A percentile compares a stretch with the other conserved stretches of the same genome.
Evolutionary conservation across 2,329 filamentous ascomycete genomes (phyloP).

Genomic region (Hymenoscyphus fructigenus): DNA sequence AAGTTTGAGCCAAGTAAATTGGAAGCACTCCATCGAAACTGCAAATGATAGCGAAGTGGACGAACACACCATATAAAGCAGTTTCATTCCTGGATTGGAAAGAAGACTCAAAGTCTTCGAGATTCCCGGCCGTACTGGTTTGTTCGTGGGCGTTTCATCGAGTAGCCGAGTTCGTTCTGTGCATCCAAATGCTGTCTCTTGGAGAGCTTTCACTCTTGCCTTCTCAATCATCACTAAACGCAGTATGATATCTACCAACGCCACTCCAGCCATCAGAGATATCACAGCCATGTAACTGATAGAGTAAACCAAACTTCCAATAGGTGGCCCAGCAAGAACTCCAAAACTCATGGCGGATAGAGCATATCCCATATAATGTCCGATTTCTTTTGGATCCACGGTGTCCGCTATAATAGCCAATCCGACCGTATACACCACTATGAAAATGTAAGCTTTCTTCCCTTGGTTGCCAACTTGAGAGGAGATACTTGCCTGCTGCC

Average conservation of each 20-base stretch:
- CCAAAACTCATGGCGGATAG: constrained; percentile 54
- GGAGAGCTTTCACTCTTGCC: constrained; percentile 50
- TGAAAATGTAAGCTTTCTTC: neutral
- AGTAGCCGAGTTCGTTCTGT: constrained; percentile 40
- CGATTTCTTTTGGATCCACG: constrained; percentile 58
- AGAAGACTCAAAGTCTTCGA: constrained; percentile 7
- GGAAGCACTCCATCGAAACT: constrained; percentile 15
- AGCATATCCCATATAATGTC: constrained; percentile 60
- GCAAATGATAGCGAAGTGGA: constrained; percentile 7
- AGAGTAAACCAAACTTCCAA: constrained; percentile 59
- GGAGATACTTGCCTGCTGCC: constrained; percentile 45
- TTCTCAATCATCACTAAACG: constrained; percentile 60
- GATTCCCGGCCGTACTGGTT: neutral
- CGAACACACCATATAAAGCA: constrained; percentile 18
- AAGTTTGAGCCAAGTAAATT: constrained; percentile 7
- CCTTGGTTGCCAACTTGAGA: too few relatives aligned
- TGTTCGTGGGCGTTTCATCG: neutral
- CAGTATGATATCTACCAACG: constrained; percentile 57
- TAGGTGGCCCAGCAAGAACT: constrained; percentile 58
- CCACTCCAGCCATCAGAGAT: constrained; percentile 49
- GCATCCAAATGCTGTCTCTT: constrained; percentile 1
- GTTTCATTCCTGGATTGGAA: constrained; percentile 7
- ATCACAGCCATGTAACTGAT: constrained; percentile 60
- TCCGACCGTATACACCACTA: constrained; percentile 69
- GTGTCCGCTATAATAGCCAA: constrained; percentile 69